These are phyloP conservation scores for Didymella segeticola DNA, from an alignment of 2,329 filamentous ascomycete genomes.

Conservation along the genomic window DNA sequence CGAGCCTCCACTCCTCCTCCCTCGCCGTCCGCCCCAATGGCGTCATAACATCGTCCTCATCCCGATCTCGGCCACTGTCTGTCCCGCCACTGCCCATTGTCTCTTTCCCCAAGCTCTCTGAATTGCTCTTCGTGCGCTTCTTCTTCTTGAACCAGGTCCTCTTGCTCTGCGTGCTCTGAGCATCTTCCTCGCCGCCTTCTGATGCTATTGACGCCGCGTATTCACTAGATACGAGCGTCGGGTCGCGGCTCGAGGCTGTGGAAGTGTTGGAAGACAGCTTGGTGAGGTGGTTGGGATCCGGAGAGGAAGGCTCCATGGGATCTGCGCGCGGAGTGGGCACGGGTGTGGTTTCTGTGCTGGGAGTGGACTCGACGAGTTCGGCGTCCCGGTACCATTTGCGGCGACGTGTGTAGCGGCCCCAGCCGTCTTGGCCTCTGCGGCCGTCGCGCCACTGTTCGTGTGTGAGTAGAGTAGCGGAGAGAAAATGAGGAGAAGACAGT, in stretches of 20 bases:
- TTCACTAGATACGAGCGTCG: constrained; percentile 35
- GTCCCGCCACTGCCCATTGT: constrained; percentile 39
- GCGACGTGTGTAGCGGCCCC: constrained; percentile 91
- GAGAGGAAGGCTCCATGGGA: constrained; percentile 36
- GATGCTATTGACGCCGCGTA: constrained; percentile 33
- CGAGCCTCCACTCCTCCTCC: constrained; percentile 73
- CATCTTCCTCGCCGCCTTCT: constrained; percentile 29
- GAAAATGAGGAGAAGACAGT: constrained; percentile 17
- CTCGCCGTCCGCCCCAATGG: constrained; percentile 59
- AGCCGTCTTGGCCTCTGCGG: constrained; percentile 82
- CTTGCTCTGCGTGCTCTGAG: constrained; percentile 42
- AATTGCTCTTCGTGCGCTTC: constrained; percentile 32
- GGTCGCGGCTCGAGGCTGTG: constrained; percentile 30
- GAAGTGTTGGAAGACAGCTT: constrained; percentile 36
- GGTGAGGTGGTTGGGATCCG: constrained; percentile 30
- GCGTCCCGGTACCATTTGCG: constrained; percentile 97
- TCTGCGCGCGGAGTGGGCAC: constrained; percentile 50
- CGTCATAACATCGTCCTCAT: constrained; percentile 57
- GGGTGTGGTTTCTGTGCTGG: constrained; percentile 54
- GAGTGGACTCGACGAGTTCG: constrained; percentile 80
- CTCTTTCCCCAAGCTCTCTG: constrained; percentile 39
- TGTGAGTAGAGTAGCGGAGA: constrained; percentile 19
- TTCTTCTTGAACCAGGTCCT: constrained; percentile 49
- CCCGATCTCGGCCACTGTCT: constrained; percentile 42
- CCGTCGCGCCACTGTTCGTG: constrained; percentile 81